phyloP scores from a whole-genome alignment of 148 eudicot genomes.

The Beta vulgaris region DNA sequence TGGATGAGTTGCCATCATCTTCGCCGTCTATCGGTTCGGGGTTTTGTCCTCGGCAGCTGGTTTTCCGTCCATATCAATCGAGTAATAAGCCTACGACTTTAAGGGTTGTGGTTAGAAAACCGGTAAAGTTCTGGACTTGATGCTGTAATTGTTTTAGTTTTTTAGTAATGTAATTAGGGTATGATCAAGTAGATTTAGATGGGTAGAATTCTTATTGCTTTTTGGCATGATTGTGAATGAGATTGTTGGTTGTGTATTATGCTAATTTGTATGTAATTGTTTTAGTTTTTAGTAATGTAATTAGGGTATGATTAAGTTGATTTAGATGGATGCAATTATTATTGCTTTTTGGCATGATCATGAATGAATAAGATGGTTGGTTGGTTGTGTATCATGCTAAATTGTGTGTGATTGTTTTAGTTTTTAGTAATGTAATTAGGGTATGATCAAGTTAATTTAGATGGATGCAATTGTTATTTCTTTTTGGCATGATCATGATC shows the following conservation, averaged over 20 bases:
- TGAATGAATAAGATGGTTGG: too few species aligned
- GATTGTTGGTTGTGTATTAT: too few species aligned
- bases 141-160: neutral
- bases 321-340: neutral
- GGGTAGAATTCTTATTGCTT: neutral
- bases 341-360: too few species aligned
- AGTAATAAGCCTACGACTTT: constrained; percentile 39
- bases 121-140: constrained; percentile 42
- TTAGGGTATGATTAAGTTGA: neutral
- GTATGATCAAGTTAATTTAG: neutral
- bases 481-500: too few species aligned
- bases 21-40: constrained; percentile 20
- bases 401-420: too few species aligned
- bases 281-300: neutral
- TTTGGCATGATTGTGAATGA: too few species aligned
- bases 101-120: constrained; percentile 49
- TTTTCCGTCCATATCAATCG: constrained; percentile 46
- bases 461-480: neutral
- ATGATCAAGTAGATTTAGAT: neutral
- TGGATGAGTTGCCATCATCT: constrained; percentile 23
- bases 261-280: too few species aligned
- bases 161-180: neutral
- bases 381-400: too few species aligned
- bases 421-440: neutral
- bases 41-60: constrained; percentile 55